phyloP scores from a whole-genome alignment of 148 eudicot genomes.

The Camellia granthamiana region DNA sequence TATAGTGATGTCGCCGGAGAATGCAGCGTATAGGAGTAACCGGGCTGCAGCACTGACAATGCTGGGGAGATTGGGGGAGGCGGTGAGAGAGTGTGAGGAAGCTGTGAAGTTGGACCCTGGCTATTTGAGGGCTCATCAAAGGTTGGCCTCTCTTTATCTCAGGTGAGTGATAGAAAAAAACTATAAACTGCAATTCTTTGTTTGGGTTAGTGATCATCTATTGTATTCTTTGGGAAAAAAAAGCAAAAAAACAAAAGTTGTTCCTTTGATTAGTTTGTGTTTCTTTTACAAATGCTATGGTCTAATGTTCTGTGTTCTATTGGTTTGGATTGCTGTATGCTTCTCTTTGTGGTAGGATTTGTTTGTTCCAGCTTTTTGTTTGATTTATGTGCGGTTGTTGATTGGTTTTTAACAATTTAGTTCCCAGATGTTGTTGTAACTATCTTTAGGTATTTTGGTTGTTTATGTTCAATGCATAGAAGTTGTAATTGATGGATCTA shows the following conservation, averaged over 20 bases:
- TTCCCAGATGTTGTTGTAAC: neutral
- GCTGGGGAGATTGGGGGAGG: constrained; percentile 43
- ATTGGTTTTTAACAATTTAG: neutral
- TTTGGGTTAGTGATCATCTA: neutral
- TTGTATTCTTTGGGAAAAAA: neutral
- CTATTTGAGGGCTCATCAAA: constrained; percentile 41
- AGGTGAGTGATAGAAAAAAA: constrained; percentile 22
- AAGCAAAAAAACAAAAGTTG: no score
- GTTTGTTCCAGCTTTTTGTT: neutral
- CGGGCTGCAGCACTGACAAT: constrained; percentile 43
- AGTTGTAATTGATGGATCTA: constrained; percentile 13
- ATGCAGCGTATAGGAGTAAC: constrained; percentile 41
- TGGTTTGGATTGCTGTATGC: neutral
- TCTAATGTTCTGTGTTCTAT: neutral
- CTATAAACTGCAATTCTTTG: neutral
- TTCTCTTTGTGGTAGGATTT: neutral
- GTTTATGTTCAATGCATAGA: constrained; percentile 15
- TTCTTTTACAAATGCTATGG: neutral
- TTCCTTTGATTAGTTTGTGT: neutral
- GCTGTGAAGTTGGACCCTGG: constrained; percentile 37
- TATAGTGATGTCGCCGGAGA: constrained; percentile 35
- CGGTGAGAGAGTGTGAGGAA: constrained; percentile 40
- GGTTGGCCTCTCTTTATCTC: constrained; percentile 43
- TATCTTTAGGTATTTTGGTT: neutral
- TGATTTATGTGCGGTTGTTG: neutral